phyloP scores from a whole-genome alignment of 2,329 filamentous ascomycete genomes.

The Juglanconis sp. region DNA sequence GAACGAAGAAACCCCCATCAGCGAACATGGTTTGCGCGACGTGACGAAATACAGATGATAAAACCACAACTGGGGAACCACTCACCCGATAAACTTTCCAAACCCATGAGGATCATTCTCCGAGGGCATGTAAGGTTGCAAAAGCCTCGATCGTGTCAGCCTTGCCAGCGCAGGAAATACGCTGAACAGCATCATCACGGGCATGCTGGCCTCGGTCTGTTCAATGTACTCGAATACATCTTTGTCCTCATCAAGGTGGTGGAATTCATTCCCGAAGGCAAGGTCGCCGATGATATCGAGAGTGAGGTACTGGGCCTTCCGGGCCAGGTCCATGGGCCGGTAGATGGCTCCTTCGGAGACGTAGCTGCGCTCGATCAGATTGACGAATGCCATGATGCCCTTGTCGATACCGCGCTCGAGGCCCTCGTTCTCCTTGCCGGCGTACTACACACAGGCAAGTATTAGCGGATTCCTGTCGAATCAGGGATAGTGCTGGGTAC shows the following conservation, averaged over 20 bases:
- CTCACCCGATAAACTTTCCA: conserved; percentile 18
- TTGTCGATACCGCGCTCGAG: conserved; percentile 25
- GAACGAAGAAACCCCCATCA: background rate
- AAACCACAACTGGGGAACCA: background rate
- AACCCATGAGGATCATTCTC: conserved; percentile 19
- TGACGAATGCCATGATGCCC: conserved; percentile 24
- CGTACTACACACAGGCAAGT: conserved; percentile 21
- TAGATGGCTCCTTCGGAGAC: conserved; percentile 26
- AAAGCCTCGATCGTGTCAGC: conserved; percentile 10
- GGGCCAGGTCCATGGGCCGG: conserved; percentile 46
- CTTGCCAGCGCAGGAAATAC: conserved; percentile 17
- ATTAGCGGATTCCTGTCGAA: conserved; percentile 5
- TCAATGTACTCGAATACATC: conserved; percentile 30
- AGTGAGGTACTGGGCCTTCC: conserved; percentile 50
- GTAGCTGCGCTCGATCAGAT: conserved; percentile 42
- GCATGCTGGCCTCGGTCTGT: conserved; percentile 30
- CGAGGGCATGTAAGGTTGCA: conserved; percentile 17
- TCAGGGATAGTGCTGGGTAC: conserved; percentile 2
- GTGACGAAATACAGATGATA: background rate
- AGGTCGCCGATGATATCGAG: conserved; percentile 53
- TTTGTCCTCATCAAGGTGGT: conserved; percentile 41
- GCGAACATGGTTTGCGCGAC: conserved; percentile 1
- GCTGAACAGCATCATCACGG: conserved; percentile 29
- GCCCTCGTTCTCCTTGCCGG: conserved; percentile 27
- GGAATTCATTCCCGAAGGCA: conserved; percentile 47